A percentile compares a stretch with the other conserved stretches of the same genome.
phyloP scores from a whole-genome alignment of 495 filamentous ascomycete genomes.

The Trichoderma gamsii region DNA sequence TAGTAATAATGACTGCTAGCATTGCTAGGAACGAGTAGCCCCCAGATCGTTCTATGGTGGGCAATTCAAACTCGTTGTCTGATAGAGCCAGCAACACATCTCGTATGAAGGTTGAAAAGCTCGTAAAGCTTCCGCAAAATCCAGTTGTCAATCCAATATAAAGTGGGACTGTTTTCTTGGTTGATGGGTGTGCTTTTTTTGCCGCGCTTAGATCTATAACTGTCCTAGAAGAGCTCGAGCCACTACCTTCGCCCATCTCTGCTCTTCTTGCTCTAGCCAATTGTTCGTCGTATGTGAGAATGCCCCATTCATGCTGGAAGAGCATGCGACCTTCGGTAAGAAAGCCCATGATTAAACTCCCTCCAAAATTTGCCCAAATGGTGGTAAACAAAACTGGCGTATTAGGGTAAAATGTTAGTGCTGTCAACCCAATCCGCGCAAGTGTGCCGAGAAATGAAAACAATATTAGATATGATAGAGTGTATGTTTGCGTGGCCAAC shows the following conservation, averaged over 20 bases:
- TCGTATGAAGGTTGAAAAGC: conserved; percentile 84
- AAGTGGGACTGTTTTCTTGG: conserved; percentile 79
- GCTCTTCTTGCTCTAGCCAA: conserved; percentile 23
- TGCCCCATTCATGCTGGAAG: conserved; percentile 60
- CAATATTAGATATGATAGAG: too few relatives aligned
- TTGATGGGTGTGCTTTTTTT: conserved; percentile 46
- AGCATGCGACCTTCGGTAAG: conserved; percentile 71
- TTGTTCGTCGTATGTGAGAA: conserved; percentile 24
- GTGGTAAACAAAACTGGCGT: background rate
- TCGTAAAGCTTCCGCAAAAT: conserved; percentile 90
- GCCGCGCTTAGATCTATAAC: conserved; percentile 29
- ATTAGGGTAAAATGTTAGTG: too few relatives aligned
- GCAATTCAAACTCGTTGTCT: conserved; percentile 49
- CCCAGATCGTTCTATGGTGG: conserved; percentile 25
- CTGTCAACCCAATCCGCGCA: too few relatives aligned
- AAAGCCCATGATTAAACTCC: conserved; percentile 78
- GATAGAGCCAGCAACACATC: conserved; percentile 79
- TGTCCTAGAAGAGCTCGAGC: conserved; percentile 14
- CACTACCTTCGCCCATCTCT: conserved; percentile 24
- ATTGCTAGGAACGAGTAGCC: conserved; percentile 81
- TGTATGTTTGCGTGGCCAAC: too few relatives aligned
- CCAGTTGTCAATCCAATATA: conserved; percentile 90
- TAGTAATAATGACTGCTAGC: conserved; percentile 61
- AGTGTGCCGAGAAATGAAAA: too few relatives aligned
- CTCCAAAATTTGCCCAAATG: conserved; percentile 85